Conservation (phyloP, 176 grass and related monocot genomes). For the Poa annua region DNA sequence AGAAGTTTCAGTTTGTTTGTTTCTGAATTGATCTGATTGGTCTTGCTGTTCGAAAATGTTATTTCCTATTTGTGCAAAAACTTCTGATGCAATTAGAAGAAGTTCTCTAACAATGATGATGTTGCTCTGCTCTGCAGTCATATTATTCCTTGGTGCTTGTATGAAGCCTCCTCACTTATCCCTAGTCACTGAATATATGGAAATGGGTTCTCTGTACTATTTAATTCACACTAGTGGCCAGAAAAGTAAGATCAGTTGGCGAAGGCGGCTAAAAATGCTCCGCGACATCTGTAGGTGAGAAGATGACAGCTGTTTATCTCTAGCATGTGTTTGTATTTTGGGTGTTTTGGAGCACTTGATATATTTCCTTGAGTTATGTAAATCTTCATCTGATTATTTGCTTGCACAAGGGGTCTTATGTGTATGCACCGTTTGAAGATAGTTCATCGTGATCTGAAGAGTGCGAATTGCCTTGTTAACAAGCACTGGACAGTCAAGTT, state of each 20-base stretch:
- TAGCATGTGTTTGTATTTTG: not conserved
- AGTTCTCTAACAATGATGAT: conserved; percentile 36
- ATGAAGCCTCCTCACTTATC: conserved; percentile 97
- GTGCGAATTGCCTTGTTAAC: conserved; percentile 97
- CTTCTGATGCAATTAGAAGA: not conserved
- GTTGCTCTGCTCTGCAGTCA: conserved; percentile 66
- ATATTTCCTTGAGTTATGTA: conserved; percentile 27
- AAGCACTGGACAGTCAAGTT: conserved; percentile 95
- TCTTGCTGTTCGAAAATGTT: conserved; percentile 18
- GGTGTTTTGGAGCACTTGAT: conserved; percentile 3
- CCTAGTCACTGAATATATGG: conserved; percentile 95
- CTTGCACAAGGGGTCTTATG: conserved; percentile 84
- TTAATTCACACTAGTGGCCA: conserved; percentile 85
- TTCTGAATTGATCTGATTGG: conserved; percentile 19
- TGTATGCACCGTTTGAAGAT: conserved; percentile 98
- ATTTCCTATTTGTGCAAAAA: conserved; percentile 33
- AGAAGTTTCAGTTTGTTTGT: conserved; percentile 38
- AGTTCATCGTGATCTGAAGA: conserved; percentile 92
- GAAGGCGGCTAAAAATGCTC: conserved; percentile 95
- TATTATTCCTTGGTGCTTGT: conserved; percentile 98
- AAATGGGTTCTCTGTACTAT: conserved; percentile 95
- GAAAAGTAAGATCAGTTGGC: conserved; percentile 87
- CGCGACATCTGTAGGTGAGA: conserved; percentile 96
- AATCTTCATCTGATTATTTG: conserved; percentile 34
- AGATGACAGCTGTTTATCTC: conserved; percentile 27